Evolutionary conservation across 2,329 filamentous ascomycete species (phyloP).

Genomic region (Aspergillus fumigatus): DNA sequence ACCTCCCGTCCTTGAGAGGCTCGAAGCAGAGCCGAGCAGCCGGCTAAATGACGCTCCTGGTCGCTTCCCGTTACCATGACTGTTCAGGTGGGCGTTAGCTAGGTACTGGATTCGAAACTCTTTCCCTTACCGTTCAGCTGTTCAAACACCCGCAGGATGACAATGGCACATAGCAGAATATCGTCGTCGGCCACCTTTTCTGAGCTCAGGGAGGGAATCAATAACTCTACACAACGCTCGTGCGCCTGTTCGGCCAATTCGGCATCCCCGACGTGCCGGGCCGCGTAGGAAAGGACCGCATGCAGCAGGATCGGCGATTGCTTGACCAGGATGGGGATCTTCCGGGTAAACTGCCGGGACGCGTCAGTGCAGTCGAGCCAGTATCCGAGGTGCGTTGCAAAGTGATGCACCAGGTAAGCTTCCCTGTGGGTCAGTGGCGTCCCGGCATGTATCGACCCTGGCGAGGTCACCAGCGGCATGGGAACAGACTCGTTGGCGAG

Average conservation of each 20-base stretch:
- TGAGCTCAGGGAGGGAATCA: conserved; percentile 9
- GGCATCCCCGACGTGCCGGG: conserved; percentile 9
- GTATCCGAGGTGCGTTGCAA: conserved; percentile 7
- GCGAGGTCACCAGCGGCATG: too few species aligned
- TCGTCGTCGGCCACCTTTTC: conserved; percentile 13
- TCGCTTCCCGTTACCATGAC: conserved; percentile 9
- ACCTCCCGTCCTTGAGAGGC: conserved; percentile 9
- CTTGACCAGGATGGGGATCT: conserved; percentile 8
- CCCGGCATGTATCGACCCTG: background rate
- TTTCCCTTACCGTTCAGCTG: conserved; percentile 19
- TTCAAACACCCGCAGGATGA: conserved; percentile 21
- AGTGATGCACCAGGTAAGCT: conserved; percentile 10
- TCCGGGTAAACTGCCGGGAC: conserved; percentile 10
- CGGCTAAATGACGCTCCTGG: conserved; percentile 10
- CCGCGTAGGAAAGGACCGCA: conserved; percentile 9
- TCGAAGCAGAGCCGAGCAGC: conserved; percentile 10
- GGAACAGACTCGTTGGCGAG: too few species aligned
- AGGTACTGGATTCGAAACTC: background rate
- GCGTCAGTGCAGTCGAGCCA: conserved; percentile 12
- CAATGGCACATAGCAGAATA: conserved; percentile 19
- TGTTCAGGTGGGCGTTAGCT: too few species aligned
- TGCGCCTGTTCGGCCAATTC: conserved; percentile 9
- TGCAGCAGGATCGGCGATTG: conserved; percentile 8
- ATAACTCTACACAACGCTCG: background rate
- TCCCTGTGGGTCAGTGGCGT: conserved; percentile 7